Conservation (phyloP, 2,329 filamentous ascomycete species). For the Calonectria pseudoturangicola region DNA sequence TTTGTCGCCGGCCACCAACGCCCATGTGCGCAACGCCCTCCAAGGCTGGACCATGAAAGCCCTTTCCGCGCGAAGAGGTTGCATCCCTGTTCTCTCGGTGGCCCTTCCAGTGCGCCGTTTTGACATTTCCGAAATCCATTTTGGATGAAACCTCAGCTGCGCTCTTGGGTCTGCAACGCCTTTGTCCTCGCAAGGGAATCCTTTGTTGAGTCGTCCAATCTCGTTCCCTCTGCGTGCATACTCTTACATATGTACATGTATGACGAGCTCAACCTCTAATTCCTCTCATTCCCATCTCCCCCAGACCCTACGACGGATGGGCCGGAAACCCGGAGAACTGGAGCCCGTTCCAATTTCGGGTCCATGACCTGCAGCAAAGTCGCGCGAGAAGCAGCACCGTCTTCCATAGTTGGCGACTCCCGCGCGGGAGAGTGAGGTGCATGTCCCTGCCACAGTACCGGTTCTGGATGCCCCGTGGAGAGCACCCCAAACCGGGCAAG, state of each 20-base stretch:
- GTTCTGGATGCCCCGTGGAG: conserved; percentile 6
- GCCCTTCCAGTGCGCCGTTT: conserved; percentile 23
- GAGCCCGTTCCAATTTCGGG: conserved; percentile 15
- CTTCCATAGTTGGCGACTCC: conserved; percentile 8
- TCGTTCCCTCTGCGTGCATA: conserved; percentile 18
- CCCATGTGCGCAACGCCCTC: conserved; percentile 16
- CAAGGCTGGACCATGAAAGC: conserved; percentile 25
- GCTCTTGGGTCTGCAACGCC: conserved; percentile 18
- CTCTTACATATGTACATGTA: conserved; percentile 12
- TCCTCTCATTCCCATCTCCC: neutral
- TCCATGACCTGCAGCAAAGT: conserved; percentile 36
- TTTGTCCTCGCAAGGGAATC: conserved; percentile 7
- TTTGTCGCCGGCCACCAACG: conserved; percentile 1
- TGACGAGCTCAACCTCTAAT: conserved; percentile 14
- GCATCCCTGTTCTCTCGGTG: neutral
- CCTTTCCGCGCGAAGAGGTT: neutral
- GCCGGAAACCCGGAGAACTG: conserved; percentile 27
- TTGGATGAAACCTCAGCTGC: conserved; percentile 23
- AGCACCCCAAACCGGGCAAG: neutral
- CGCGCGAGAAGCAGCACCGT: conserved; percentile 10
- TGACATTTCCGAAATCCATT: conserved; percentile 30
- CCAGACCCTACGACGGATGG: conserved; percentile 29
- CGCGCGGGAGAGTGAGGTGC: conserved; percentile 10
- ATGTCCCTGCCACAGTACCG: conserved; percentile 17
- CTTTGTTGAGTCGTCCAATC: conserved; percentile 30